Evolutionary conservation across 1,284 basidiomycete species (phyloP).

Genomic region (Rhodotorula sp.): DNA sequence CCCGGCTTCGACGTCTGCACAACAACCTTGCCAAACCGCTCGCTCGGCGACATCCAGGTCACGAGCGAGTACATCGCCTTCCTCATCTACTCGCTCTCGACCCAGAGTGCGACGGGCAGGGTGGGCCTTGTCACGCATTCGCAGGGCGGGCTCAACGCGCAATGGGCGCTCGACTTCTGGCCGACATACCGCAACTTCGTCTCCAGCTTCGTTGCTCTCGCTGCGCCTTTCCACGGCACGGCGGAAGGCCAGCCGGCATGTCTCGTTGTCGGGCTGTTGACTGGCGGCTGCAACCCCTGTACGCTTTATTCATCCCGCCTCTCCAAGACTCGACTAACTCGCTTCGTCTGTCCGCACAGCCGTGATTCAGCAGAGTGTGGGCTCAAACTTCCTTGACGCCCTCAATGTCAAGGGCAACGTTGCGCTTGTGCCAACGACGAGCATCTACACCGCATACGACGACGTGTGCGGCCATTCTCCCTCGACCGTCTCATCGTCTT

Average conservation of each 20-base stretch:
- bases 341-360: conserved; percentile 17
- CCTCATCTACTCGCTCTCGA: conserved; percentile 45
- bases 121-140: conserved; percentile 50
- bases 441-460: conserved; percentile 39
- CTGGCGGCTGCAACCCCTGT: conserved; percentile 14
- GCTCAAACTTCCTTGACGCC: conserved; percentile 46
- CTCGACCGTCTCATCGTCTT: not conserved
- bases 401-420: conserved; percentile 37
- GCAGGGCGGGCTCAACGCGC: conserved; percentile 48
- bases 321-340: not conserved
- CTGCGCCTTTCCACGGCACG: conserved; percentile 49
- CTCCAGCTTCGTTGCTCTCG: conserved; percentile 46
- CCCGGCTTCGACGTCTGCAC: conserved; percentile 46
- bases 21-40: conserved; percentile 46
- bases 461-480: conserved; percentile 36
- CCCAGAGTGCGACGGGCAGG: conserved; percentile 44
- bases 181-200: conserved; percentile 43
- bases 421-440: conserved; percentile 48
- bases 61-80: conserved; percentile 50
- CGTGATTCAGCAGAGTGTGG: conserved; percentile 48
- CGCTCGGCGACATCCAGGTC: conserved; percentile 47
- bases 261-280: conserved; percentile 24
- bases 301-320: not conserved
- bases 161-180: conserved; percentile 50
- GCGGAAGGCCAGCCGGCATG: conserved; percentile 10